Conservation (phyloP, 169 alveolate genomes). For the Plasmodium knowlesi region DNA sequence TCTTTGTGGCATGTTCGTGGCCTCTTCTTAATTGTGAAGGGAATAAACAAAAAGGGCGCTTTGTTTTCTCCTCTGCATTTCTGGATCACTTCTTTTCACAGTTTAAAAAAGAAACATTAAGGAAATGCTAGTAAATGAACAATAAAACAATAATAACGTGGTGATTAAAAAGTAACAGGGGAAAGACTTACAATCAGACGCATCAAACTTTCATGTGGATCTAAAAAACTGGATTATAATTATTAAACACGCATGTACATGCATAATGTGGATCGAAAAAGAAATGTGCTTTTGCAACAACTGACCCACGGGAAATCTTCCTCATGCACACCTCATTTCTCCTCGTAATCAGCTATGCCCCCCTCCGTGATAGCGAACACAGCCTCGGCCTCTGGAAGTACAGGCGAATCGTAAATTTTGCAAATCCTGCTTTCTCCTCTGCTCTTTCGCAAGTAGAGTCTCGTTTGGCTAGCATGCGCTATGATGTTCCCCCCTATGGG, state of each 20-base stretch:
- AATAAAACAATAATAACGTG: not conserved
- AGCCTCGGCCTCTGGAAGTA: conserved; percentile 98
- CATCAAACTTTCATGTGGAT: not conserved
- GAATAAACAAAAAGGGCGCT: not conserved
- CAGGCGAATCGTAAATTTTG: conserved; percentile 98
- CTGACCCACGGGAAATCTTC: not conserved
- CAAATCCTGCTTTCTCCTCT: conserved; percentile 96
- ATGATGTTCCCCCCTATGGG: conserved; percentile 98
- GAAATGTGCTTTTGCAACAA: not conserved
- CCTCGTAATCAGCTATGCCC: conserved; percentile 92
- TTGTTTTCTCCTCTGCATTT: not conserved
- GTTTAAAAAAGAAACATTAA: not conserved
- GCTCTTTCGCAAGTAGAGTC: conserved; percentile 92
- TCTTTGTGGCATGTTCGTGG: not conserved
- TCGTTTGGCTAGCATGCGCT: conserved; percentile 99
- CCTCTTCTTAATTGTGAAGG: not conserved
- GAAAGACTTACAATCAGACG: not conserved
- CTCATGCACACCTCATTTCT: conserved; percentile 58
- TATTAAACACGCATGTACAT: not conserved
- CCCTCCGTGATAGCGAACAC: conserved; percentile 94
- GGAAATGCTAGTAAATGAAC: not conserved
- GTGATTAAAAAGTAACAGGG: not conserved
- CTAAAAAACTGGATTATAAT: not conserved
- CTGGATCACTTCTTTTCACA: not conserved
- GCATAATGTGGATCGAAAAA: not conserved